Conservation (phyloP, 768 basidiomycete species). For the Lepiota brunneoincarnata region DNA sequence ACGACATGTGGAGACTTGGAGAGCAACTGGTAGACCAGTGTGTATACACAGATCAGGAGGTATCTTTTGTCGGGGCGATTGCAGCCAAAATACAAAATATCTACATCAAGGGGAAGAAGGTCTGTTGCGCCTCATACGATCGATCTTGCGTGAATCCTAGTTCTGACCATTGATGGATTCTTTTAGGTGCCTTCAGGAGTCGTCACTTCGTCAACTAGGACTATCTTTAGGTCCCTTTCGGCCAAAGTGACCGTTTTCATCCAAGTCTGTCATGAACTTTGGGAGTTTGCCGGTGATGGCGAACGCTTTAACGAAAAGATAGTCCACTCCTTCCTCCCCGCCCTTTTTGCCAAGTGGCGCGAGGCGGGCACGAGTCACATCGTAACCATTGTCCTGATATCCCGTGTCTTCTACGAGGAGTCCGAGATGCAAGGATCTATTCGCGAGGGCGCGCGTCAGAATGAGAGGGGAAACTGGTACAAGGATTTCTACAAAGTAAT, state of each 20-base stretch:
- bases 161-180: not conserved
- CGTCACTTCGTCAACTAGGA: slow-evolving; percentile 79
- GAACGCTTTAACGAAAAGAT: slow-evolving; percentile 96
- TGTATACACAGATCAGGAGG: slow-evolving; percentile 79
- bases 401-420: slow-evolving; percentile 85
- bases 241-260: slow-evolving; percentile 94
- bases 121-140: slow-evolving; percentile 24
- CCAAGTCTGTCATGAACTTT: slow-evolving; percentile 93
- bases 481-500: slow-evolving; percentile 98
- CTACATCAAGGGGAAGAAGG: slow-evolving; percentile 68
- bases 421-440: slow-evolving; percentile 79
- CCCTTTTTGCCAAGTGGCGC: slow-evolving; percentile 82
- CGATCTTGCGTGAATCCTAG: not conserved
- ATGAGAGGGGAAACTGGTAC: slow-evolving; percentile 79
- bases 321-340: slow-evolving; percentile 94
- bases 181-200: slow-evolving; percentile 78
- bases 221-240: slow-evolving; percentile 86
- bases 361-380: slow-evolving; percentile 87
- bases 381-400: slow-evolving; percentile 92
- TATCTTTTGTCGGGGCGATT: slow-evolving; percentile 80
- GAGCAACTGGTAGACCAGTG: slow-evolving; percentile 79
- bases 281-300: slow-evolving; percentile 96
- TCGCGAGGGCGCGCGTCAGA: slow-evolving; percentile 34
- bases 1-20: slow-evolving; percentile 96
- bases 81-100: slow-evolving; percentile 81